Evolutionary conservation across 2,329 filamentous ascomycete genomes (phyloP).

Genomic region (Aspergillus brasiliensis): DNA sequence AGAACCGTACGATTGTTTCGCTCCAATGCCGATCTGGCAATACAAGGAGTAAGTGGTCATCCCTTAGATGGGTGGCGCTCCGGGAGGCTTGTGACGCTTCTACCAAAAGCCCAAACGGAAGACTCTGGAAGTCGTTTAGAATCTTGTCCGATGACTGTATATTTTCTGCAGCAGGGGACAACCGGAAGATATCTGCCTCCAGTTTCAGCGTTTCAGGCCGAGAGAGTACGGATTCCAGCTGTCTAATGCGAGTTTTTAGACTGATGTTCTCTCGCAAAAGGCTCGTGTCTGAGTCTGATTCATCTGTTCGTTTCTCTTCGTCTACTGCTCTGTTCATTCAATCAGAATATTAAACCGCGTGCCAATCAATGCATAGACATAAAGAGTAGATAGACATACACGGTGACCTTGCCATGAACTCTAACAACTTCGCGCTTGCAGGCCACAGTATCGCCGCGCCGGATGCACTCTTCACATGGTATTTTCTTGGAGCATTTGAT

Average conservation of each 20-base stretch:
- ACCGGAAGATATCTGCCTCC: background rate
- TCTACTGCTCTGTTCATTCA: background rate
- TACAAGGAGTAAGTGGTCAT: background rate
- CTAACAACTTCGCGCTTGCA: constrained; percentile 8
- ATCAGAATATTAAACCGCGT: background rate
- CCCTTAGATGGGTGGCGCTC: background rate
- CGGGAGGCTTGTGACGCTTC: background rate
- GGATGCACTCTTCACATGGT: constrained; percentile 8
- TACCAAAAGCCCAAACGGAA: constrained; percentile 3
- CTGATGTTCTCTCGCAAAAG: constrained; percentile 1
- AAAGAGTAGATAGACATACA: background rate
- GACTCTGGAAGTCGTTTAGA: constrained; percentile 1
- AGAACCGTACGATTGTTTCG: background rate
- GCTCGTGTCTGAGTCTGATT: background rate
- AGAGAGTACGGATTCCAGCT: constrained; percentile 3
- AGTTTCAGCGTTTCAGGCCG: constrained; percentile 3
- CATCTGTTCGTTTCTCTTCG: background rate
- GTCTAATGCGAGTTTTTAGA: constrained; percentile 6
- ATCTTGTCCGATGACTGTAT: background rate
- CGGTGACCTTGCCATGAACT: constrained; percentile 6
- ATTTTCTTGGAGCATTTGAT: constrained; percentile 11
- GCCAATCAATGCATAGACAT: background rate
- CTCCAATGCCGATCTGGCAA: constrained; percentile 1
- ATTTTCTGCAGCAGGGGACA: background rate
- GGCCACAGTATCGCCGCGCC: background rate